Evolutionary conservation across 2,329 filamentous ascomycete species (phyloP).

Genomic region (Beauveria varroae): DNA sequence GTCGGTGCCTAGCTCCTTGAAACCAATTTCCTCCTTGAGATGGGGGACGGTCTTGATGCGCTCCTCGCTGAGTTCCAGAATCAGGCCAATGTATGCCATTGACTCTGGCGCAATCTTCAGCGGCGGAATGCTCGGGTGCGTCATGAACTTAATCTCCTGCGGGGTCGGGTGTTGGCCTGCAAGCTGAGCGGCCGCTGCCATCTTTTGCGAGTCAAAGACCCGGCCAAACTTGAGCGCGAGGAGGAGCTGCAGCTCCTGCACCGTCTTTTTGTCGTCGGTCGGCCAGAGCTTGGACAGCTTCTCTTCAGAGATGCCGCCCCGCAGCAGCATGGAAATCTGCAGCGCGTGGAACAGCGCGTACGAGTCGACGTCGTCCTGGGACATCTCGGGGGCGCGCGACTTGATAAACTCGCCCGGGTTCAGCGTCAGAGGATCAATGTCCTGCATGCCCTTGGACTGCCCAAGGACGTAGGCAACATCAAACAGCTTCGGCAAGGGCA

Average conservation of each 20-base stretch:
- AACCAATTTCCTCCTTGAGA: neutral
- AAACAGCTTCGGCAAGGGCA: neutral
- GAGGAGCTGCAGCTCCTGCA: neutral
- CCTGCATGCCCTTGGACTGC: neutral
- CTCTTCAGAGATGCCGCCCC: neutral
- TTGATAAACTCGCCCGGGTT: neutral
- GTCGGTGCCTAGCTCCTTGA: neutral
- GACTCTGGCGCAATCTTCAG: neutral
- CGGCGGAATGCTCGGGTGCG: neutral
- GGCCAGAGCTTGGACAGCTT: neutral
- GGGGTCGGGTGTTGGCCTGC: neutral
- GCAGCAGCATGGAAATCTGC: neutral
- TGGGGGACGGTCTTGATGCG: neutral
- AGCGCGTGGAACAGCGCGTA: neutral
- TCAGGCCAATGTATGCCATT: neutral
- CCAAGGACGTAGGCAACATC: neutral
- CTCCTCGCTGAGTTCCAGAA: neutral
- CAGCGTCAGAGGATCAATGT: neutral
- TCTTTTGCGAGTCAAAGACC: neutral
- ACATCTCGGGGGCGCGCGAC: neutral
- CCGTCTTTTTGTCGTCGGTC: neutral
- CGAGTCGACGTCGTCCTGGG: neutral
- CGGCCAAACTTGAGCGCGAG: slow-evolving; percentile 1
- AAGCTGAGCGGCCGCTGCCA: neutral
- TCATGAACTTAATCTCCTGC: neutral